These are phyloP conservation scores for Ampelocalamus luodianensis DNA, from an alignment of 176 grass and related monocot species.

Conservation along the genomic window DNA sequence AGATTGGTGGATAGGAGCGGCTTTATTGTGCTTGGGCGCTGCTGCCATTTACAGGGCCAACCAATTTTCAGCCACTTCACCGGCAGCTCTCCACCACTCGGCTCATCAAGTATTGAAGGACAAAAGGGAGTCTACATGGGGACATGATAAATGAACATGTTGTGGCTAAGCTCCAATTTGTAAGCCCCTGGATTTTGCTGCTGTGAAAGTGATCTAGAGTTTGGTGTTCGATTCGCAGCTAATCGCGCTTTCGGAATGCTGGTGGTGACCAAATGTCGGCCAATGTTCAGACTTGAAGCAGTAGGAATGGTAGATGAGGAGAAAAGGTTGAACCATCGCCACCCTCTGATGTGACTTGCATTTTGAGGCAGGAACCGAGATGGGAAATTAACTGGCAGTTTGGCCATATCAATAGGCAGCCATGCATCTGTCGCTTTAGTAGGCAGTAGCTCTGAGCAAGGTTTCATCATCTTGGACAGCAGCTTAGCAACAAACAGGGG, in stretches of 20 bases:
- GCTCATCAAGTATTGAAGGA: background rate
- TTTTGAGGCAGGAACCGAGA: background rate
- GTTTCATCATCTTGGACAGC: background rate
- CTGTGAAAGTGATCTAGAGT: background rate
- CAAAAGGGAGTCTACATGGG: background rate
- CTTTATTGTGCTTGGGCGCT: background rate
- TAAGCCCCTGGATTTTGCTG: background rate
- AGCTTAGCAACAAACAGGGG: slow-evolving; percentile 7
- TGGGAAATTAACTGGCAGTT: background rate
- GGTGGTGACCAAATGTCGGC: background rate
- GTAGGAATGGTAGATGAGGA: background rate
- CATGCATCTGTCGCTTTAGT: background rate
- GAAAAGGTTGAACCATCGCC: background rate
- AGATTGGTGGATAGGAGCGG: background rate
- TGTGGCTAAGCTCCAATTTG: background rate
- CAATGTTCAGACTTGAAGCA: background rate
- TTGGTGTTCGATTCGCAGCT: background rate
- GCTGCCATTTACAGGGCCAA: background rate
- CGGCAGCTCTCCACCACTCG: background rate
- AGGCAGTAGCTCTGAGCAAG: slow-evolving; percentile 5
- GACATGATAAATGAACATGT: background rate
- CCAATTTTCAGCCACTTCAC: background rate
- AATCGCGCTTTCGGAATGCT: background rate
- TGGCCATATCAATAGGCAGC: background rate
- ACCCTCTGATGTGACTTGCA: background rate